Evolutionary conservation across 306 rosid genomes (phyloP), one percentile per base, ranked within the genome.

Genomic region (Lathyrus aphaca): DNA sequence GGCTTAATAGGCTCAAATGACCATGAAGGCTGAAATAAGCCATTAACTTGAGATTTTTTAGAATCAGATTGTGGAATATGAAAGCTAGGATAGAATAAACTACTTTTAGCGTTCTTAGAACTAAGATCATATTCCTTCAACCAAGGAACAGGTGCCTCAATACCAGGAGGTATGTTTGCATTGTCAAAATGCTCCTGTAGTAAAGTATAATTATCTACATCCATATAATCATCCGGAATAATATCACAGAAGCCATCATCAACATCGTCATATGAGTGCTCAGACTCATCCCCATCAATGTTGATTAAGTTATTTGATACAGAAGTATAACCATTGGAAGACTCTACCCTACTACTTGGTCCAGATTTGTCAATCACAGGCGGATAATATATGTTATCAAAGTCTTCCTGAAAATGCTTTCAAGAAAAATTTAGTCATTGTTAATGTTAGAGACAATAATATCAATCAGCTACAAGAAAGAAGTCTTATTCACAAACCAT

Each of bases 121-220:
- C 45, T 74, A 39, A 55, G 38, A 43, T 74, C 64, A 83, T 66
- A 71, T 62, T 77, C 82, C 3, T 78, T 44, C 74, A 87, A 16
- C 91, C 87, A 87, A 76, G 95, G 95, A 69, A 92, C 74, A 0
- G 96, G 82, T 43, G 88, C 92, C 83, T 92, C 98, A 66, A 92
- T 74, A 51, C 84, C 96, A 5, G 96, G 65, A 74, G 98, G 96
- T 65, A 89, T 80, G 51, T 88, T 79, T 53, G 77, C 84, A 16
- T 76, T 71, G 77, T 92, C 95, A 75, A 92, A 88, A 64, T 81
- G 88, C 12, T 83, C 77, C 81, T 89, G 92, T 72, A 89, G 58
- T 43, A 66, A 48, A 43, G 87, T 71, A 73, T 83, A 88, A 19
- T 77, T 57, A 75, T 91, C 96, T 25, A 73, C 71, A 13, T 91